Evolutionary conservation across 1,139 yeast genomes (phyloP), one percentile per base, ranked within the genome.

Genomic region (Lodderomyces elongisporus): DNA sequence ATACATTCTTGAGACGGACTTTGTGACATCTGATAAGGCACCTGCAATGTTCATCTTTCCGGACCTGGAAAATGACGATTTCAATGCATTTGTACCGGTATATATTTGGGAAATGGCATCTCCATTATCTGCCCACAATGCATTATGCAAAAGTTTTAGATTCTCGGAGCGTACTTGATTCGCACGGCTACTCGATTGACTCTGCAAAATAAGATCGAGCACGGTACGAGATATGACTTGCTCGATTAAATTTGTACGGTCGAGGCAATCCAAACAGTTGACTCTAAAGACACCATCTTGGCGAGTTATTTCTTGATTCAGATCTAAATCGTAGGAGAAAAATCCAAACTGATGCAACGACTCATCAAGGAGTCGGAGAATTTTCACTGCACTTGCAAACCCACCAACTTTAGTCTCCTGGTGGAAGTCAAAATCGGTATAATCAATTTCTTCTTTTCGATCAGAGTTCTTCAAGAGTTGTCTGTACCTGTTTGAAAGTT

Each of bases 1-100:
- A 54, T 93, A 93, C 77, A 91, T 79, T 58, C 99, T 72, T 27
- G 95, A 82, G 4, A 93, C 96, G 0, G 96, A 85, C 55, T 93
- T 93, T 2, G 96, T 88, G 5, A 93, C 96, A 60, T 93, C 98
- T 0, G 96, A 85, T 22, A 93, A 60, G 0, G 96, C 96, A 14
- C 98, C 97, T 0, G 97, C 97, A 40, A 93, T 62, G 35, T 89
- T 87, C 96, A 88, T 87, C 51, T 88, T 89, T 13, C 98, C 98
- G 27, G 87, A 82, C 51, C 98, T 72, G 2, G 97, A 84, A 52
- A 83, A 91, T 4, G 96, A 85, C 0, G 96, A 85, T 55, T 93
- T 93, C 33, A 93, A 66, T 0, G 98, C 98, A 53, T 91, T 89
- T 0, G 98, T 93, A 5, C 98, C 98, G 0, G 98, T 91, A 54